Percentiles rank a stretch among this genome's conserved stretches.
phyloP scores from a whole-genome alignment of 169 alveolate genomes.

The Plasmodium malariae region DNA sequence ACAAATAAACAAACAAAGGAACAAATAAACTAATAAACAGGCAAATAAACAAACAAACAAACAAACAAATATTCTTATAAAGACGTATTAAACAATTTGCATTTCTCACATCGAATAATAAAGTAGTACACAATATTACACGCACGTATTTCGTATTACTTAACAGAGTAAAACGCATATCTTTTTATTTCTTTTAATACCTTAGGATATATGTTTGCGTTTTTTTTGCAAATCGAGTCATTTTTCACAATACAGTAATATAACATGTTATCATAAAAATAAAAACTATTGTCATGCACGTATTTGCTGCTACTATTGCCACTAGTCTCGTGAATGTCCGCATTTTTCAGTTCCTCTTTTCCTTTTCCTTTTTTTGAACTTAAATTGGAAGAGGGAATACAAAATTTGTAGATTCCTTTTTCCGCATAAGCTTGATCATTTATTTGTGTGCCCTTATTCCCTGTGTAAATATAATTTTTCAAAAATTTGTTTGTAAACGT shows the following conservation, averaged over 20 bases:
- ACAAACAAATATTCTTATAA: too few species aligned
- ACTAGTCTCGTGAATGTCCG: too few species aligned
- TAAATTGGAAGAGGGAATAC: not conserved
- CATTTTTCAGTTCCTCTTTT: not conserved
- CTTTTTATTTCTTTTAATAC: not conserved
- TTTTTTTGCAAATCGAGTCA: slow-evolving; percentile 50
- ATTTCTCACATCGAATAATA: too few species aligned
- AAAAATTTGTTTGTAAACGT: slow-evolving; percentile 20
- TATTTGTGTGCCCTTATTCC: not conserved
- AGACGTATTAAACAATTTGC: too few species aligned
- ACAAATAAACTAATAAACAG: too few species aligned
- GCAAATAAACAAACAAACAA: too few species aligned
- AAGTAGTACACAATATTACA: too few species aligned
- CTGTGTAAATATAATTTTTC: slow-evolving; percentile 34
- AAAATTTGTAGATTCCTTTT: slow-evolving; percentile 18
- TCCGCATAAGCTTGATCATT: not conserved
- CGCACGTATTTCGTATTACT: too few species aligned
- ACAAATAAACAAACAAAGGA: too few species aligned
- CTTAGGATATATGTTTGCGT: slow-evolving; percentile 50
- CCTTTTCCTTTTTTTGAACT: not conserved
- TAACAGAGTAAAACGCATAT: not conserved
- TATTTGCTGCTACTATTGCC: not conserved
- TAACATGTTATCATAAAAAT: slow-evolving; percentile 34
- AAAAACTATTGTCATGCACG: slow-evolving; percentile 2
- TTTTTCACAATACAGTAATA: slow-evolving; percentile 59